These are phyloP conservation scores for Colletotrichum sp. DNA, from an alignment of 2,329 filamentous ascomycete genomes.

Conservation along the genomic window DNA sequence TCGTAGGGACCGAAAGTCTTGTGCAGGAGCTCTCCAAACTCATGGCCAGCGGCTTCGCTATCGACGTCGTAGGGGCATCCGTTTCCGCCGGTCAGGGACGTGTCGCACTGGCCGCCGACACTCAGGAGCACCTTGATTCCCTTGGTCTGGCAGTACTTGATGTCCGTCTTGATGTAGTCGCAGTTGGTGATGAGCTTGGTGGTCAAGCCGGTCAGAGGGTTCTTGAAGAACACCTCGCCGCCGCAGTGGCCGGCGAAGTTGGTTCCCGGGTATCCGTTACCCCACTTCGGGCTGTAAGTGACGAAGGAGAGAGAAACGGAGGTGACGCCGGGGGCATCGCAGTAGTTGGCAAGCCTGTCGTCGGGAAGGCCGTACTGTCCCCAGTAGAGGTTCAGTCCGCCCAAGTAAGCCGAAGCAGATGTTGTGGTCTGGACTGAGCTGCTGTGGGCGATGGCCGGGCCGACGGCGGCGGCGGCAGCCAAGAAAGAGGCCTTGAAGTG, in stretches of 20 bases:
- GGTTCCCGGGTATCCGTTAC: conserved; percentile 38
- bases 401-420: conserved; percentile 1
- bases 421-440: neutral
- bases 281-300: conserved; percentile 41
- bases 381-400: conserved; percentile 46
- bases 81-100: conserved; percentile 1
- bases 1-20: conserved; percentile 42
- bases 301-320: conserved; percentile 44
- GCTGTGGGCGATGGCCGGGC: conserved; percentile 16
- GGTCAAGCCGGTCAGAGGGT: conserved; percentile 19
- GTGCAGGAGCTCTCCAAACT: conserved; percentile 44
- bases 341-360: conserved; percentile 38
- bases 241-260: conserved; percentile 47
- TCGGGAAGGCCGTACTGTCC: conserved; percentile 35
- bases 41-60: conserved; percentile 31
- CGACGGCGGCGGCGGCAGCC: conserved; percentile 26
- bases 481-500: conserved; percentile 31
- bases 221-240: conserved; percentile 27
- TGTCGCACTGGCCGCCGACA: conserved; percentile 39
- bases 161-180: conserved; percentile 39
- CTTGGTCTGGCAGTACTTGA: conserved; percentile 43
- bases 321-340: conserved; percentile 37
- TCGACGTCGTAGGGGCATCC: conserved; percentile 38
- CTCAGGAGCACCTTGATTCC: conserved; percentile 49
- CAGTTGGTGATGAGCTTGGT: conserved; percentile 41